A percentile compares a stretch with the other conserved stretches of the same genome.
Conservation (phyloP, 2,329 filamentous ascomycete species). For the Arthrinium puccinioides region DNA sequence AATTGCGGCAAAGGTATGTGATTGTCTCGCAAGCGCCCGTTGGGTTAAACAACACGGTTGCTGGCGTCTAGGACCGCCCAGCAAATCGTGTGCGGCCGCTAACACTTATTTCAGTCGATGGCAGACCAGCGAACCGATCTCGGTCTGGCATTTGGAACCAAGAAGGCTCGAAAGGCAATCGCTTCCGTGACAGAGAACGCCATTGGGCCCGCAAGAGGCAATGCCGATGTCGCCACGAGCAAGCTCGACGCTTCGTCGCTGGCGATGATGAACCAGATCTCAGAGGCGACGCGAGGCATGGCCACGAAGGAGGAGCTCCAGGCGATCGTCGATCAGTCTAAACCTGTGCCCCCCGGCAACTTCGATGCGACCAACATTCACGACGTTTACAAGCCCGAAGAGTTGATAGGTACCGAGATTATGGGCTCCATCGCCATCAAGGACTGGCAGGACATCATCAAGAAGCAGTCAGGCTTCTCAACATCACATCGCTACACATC, state of each 20-base stretch:
- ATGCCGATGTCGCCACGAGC: slow-evolving; percentile 22
- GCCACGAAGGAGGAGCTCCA: slow-evolving; percentile 60
- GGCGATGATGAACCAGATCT: slow-evolving; percentile 58
- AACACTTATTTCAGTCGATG: slow-evolving; percentile 37
- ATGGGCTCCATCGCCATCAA: slow-evolving; percentile 61
- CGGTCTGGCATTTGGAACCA: slow-evolving; percentile 74
- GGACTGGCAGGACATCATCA: slow-evolving; percentile 66
- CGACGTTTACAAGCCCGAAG: slow-evolving; percentile 64
- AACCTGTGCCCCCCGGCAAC: slow-evolving; percentile 68
- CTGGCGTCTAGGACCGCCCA: not conserved
- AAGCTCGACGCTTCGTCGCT: slow-evolving; percentile 48
- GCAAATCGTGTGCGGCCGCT: not conserved
- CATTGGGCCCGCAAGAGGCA: slow-evolving; percentile 47
- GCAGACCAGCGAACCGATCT: slow-evolving; percentile 60
- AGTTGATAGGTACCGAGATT: slow-evolving; percentile 60
- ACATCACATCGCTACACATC: slow-evolving; percentile 59
- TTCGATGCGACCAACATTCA: slow-evolving; percentile 57
- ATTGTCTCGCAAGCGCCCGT: too few species aligned
- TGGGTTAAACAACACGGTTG: too few species aligned
- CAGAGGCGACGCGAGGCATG: slow-evolving; percentile 55
- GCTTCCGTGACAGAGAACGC: slow-evolving; percentile 54
- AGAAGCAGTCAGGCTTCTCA: slow-evolving; percentile 48
- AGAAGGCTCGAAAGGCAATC: slow-evolving; percentile 77
- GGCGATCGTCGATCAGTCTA: slow-evolving; percentile 56
- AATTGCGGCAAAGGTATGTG: slow-evolving; percentile 27